Evolutionary conservation across 2,329 filamentous ascomycete genomes (phyloP).

Genomic region (Penicillium hesseltinei): DNA sequence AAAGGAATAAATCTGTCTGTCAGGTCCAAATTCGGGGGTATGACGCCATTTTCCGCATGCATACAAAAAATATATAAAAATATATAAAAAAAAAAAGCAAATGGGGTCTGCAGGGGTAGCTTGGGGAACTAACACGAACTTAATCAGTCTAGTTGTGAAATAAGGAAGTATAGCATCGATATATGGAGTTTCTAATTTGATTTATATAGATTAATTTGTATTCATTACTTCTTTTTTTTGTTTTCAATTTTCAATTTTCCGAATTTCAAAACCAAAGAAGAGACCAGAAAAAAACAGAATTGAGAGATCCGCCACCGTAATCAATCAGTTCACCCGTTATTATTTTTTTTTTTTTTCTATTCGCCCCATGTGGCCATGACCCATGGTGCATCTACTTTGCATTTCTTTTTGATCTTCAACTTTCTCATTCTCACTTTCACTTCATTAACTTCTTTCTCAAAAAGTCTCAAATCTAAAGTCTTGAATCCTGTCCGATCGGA

Average conservation of each 20-base stretch:
- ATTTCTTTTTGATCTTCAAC: not conserved
- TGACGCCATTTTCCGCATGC: slow-evolving; percentile 20
- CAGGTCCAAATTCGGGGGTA: not conserved
- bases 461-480: not conserved
- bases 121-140: slow-evolving; percentile 16
- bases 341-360: not conserved
- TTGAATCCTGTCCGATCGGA: not conserved
- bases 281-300: not conserved
- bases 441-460: not conserved
- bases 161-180: not conserved
- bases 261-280: not conserved
- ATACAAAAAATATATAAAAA: slow-evolving; percentile 5
- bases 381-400: slow-evolving; percentile 1
- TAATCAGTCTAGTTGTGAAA: slow-evolving; percentile 9
- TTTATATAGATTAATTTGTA: not conserved
- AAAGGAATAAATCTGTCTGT: not conserved
- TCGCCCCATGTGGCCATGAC: slow-evolving; percentile 14
- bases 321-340: slow-evolving; percentile 4
- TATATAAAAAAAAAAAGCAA: slow-evolving; percentile 3
- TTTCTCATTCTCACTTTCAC: not conserved
- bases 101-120: slow-evolving; percentile 24
- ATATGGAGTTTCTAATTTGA: not conserved
- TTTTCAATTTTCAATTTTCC: not conserved
- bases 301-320: slow-evolving; percentile 8
- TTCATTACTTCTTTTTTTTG: not conserved